Percentiles rank a stretch among this genome's conserved stretches.
phyloP scores from a whole-genome alignment of 305 asterid species.

The Plantago coronopus region DNA sequence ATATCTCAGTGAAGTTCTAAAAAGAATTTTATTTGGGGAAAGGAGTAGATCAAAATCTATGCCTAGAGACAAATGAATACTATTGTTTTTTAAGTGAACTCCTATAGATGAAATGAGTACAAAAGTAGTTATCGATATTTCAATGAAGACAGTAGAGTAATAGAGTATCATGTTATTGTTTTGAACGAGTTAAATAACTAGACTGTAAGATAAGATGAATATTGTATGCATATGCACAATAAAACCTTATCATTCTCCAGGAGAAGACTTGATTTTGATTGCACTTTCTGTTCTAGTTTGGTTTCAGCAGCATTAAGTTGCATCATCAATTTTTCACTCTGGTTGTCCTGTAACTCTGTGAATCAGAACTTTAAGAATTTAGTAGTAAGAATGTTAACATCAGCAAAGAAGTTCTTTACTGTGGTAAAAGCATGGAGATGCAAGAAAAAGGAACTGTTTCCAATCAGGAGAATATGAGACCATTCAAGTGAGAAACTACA shows the following conservation, averaged over 20 bases:
- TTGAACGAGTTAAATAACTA: neutral
- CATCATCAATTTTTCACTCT: conserved; percentile 26
- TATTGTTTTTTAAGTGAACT: neutral
- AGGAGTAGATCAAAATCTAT: neutral
- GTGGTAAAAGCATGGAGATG: conserved; percentile 11
- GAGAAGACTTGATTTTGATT: conserved; percentile 41
- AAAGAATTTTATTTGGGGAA: neutral
- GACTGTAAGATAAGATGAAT: conserved; percentile 10
- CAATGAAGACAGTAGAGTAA: neutral
- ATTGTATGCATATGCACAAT: conserved; percentile 12
- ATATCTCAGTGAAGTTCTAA: neutral
- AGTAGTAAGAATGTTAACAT: conserved; percentile 12
- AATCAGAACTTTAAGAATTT: conserved; percentile 21
- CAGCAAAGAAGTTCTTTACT: conserved; percentile 19
- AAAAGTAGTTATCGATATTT: neutral
- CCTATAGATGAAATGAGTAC: too few species aligned
- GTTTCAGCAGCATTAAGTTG: conserved; percentile 42
- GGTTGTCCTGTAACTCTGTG: conserved; percentile 35
- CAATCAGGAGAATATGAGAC: conserved; percentile 2
- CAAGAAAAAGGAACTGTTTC: conserved; percentile 16
- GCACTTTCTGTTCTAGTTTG: conserved; percentile 46
- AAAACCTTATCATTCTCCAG: conserved; percentile 49
- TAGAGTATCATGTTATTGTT: conserved; percentile 5
- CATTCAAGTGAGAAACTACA: neutral
- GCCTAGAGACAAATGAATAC: neutral